Conservation (phyloP, 495 filamentous ascomycete species). For the Neurospora africana region DNA sequence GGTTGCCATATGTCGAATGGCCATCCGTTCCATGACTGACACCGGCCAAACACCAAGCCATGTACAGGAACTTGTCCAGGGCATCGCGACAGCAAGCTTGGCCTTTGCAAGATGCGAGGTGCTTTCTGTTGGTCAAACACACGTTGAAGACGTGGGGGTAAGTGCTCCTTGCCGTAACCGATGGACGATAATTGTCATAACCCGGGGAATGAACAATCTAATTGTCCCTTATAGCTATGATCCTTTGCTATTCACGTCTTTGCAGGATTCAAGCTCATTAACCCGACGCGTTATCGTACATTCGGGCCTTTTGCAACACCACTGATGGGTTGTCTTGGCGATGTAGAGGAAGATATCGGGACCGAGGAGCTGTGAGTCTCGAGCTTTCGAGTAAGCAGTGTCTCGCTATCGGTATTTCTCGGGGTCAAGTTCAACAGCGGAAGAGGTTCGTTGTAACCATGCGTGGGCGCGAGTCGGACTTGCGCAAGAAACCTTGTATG, state of each 20-base stretch:
- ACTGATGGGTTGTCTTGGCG: background rate
- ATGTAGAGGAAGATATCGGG: background rate
- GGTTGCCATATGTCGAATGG: background rate
- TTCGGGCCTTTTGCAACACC: background rate
- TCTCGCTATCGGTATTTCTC: background rate
- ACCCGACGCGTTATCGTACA: background rate
- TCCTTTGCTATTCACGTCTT: background rate
- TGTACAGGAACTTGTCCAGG: background rate
- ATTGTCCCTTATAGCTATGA: background rate
- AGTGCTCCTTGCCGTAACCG: background rate
- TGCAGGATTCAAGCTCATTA: background rate
- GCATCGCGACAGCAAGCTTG: too few relatives aligned
- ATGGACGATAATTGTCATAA: background rate
- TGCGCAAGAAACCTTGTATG: background rate
- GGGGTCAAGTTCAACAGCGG: background rate
- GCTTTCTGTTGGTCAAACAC: background rate
- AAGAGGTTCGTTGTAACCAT: background rate
- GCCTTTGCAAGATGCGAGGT: background rate
- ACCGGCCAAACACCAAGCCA: background rate
- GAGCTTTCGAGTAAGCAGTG: background rate
- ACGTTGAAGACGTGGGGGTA: background rate
- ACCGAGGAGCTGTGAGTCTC: background rate
- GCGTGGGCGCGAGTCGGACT: background rate
- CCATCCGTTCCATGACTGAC: background rate
- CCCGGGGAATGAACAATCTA: background rate